These are phyloP conservation scores for Alternaria hordeiaustralica DNA, from an alignment of 2,329 filamentous ascomycete genomes.

Conservation along the genomic window DNA sequence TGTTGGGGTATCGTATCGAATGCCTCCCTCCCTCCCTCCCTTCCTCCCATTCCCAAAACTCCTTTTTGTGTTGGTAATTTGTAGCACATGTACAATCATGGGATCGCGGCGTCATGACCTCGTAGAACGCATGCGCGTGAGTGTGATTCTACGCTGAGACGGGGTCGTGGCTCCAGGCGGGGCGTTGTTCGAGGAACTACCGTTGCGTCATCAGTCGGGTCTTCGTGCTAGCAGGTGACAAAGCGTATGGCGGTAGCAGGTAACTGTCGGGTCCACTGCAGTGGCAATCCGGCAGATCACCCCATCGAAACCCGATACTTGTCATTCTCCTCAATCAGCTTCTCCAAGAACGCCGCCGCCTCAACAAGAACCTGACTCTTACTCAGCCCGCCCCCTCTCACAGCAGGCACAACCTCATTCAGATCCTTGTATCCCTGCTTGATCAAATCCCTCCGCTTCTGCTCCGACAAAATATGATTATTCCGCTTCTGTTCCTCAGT, in stretches of 20 bases:
- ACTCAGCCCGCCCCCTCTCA: conserved; percentile 77
- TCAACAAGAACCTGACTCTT: conserved; percentile 81
- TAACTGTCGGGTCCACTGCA: background rate
- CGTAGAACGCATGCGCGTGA: background rate
- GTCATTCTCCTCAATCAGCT: conserved; percentile 70
- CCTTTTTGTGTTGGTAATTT: background rate
- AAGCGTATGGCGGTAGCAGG: background rate
- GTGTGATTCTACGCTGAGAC: background rate
- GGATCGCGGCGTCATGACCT: background rate
- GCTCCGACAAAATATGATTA: conserved; percentile 87
- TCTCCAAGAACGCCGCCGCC: conserved; percentile 79
- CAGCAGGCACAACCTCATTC: conserved; percentile 75
- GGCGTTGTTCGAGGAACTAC: background rate
- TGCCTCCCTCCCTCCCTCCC: background rate
- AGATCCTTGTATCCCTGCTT: conserved; percentile 83
- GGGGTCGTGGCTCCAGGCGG: background rate
- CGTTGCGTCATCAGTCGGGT: background rate
- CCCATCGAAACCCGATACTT: conserved; percentile 14
- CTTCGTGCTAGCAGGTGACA: background rate
- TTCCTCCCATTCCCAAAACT: background rate
- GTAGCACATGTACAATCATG: background rate
- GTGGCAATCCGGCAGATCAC: background rate
- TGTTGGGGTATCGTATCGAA: conserved; percentile 1
- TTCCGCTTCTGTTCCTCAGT: conserved; percentile 81
- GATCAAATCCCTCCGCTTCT: conserved; percentile 82